phyloP scores from a whole-genome alignment of 805 yeast genomes.

The Candida broadrunensis region DNA sequence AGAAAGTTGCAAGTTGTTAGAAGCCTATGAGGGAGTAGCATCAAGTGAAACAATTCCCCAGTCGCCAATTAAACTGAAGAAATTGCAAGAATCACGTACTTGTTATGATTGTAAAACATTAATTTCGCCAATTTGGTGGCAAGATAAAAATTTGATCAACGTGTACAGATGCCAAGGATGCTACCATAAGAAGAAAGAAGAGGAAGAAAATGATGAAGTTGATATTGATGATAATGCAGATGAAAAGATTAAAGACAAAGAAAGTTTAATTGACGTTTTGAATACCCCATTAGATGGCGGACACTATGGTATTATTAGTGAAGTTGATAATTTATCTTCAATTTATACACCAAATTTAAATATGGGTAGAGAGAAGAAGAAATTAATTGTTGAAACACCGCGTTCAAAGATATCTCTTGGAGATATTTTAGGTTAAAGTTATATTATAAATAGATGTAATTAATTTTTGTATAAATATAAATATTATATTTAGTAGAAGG shows the following conservation, averaged over 20 bases:
- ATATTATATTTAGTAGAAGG: no score
- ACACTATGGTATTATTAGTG: constrained; percentile 27
- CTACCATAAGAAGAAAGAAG: constrained; percentile 14
- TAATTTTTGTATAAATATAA: no score
- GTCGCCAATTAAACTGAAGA: neutral
- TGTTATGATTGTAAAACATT: constrained; percentile 22
- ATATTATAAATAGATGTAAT: neutral
- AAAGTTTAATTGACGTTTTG: constrained; percentile 18
- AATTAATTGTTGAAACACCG: neutral
- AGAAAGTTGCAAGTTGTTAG: constrained; percentile 3
- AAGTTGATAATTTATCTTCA: constrained; percentile 17
- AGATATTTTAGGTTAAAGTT: constrained; percentile 16
- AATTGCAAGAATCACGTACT: neutral
- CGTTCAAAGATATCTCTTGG: constrained; percentile 18
- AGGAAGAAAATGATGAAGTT: neutral
- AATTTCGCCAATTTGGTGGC: constrained; percentile 40
- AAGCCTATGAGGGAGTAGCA: neutral
- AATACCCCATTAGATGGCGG: constrained; percentile 29
- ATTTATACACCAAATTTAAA: neutral
- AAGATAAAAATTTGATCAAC: neutral
- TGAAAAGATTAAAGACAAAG: constrained; percentile 7
- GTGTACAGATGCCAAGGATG: constrained; percentile 30
- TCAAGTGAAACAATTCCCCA: no score
- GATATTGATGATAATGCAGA: neutral
- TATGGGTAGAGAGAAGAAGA: neutral